Percentiles rank a stretch among this genome's conserved stretches.
phyloP scores from a whole-genome alignment of 495 filamentous ascomycete species.

The Penicillium canescens region DNA sequence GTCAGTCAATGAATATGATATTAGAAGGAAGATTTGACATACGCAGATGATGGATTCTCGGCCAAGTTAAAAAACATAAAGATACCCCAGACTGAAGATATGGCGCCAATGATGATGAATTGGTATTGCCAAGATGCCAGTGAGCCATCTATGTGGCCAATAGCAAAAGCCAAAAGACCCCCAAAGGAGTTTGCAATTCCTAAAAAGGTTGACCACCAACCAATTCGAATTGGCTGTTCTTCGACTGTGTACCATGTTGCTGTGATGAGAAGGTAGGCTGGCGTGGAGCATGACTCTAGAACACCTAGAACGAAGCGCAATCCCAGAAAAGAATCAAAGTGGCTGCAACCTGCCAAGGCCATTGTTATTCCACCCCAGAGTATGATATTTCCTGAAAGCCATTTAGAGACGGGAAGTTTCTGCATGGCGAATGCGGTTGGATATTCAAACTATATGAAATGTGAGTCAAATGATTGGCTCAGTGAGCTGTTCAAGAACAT shows the following conservation, averaged over 20 bases:
- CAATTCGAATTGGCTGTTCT: conserved; percentile 32
- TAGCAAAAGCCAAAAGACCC: conserved; percentile 15
- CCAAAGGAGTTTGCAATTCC: conserved; percentile 14
- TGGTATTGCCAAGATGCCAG: conserved; percentile 40
- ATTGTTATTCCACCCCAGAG: conserved; percentile 8
- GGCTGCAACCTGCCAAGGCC: conserved; percentile 5
- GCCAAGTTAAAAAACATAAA: conserved; percentile 36
- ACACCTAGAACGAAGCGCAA: conserved; percentile 24
- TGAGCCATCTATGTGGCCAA: conserved; percentile 8
- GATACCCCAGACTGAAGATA: conserved; percentile 33
- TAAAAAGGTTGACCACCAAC: conserved; percentile 25
- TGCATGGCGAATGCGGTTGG: conserved; percentile 8
- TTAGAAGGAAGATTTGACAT: background rate
- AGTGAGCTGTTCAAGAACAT: background rate
- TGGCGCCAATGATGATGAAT: conserved; percentile 35
- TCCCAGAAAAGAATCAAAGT: background rate
- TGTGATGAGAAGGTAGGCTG: conserved; percentile 31
- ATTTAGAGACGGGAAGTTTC: conserved; percentile 5
- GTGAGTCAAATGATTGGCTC: background rate
- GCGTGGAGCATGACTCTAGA: conserved; percentile 26
- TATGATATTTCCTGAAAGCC: conserved; percentile 5
- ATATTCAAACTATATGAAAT: conserved; percentile 7
- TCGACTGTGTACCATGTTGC: conserved; percentile 32
- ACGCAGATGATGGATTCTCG: conserved; percentile 3
- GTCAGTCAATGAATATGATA: background rate